These are phyloP conservation scores for Aspergillus sp. DNA, from an alignment of 2,329 filamentous ascomycete genomes.

Conservation along the genomic window DNA sequence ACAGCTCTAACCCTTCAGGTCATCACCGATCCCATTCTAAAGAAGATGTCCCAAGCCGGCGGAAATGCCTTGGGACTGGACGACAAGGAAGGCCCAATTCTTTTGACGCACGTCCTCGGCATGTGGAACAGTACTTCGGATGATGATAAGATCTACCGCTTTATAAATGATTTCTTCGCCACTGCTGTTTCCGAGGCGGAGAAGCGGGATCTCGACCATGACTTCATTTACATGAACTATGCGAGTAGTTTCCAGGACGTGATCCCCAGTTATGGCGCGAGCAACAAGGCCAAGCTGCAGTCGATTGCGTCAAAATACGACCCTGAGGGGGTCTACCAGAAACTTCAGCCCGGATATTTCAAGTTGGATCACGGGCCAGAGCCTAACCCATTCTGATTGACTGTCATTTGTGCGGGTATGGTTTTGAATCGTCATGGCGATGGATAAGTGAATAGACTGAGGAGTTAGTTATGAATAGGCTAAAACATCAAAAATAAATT, in stretches of 20 bases:
- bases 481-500: not conserved
- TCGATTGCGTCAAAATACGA: slow-evolving; percentile 41
- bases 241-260: slow-evolving; percentile 45
- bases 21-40: slow-evolving; percentile 30
- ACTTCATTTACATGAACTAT: slow-evolving; percentile 49
- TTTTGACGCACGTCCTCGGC: slow-evolving; percentile 28
- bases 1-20: slow-evolving; percentile 30
- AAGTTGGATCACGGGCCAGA: slow-evolving; percentile 31
- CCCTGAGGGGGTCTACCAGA: slow-evolving; percentile 42
- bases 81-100: not conserved
- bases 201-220: slow-evolving; percentile 19
- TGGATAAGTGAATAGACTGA: not conserved
- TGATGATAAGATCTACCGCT: slow-evolving; percentile 28
- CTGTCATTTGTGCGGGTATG: not conserved
- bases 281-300: slow-evolving; percentile 33
- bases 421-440: not conserved
- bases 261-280: slow-evolving; percentile 42
- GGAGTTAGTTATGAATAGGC: too few relatives aligned
- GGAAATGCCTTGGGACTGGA: slow-evolving; percentile 13
- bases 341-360: slow-evolving; percentile 44
- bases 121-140: slow-evolving; percentile 33
- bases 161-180: slow-evolving; percentile 26
- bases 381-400: not conserved
- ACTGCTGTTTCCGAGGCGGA: slow-evolving; percentile 28
- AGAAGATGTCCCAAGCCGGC: slow-evolving; percentile 27